A percentile compares a stretch with the other conserved stretches of the same genome.
Conservation (phyloP, 352 stramenopile species). For the Phytophthora vignae region DNA sequence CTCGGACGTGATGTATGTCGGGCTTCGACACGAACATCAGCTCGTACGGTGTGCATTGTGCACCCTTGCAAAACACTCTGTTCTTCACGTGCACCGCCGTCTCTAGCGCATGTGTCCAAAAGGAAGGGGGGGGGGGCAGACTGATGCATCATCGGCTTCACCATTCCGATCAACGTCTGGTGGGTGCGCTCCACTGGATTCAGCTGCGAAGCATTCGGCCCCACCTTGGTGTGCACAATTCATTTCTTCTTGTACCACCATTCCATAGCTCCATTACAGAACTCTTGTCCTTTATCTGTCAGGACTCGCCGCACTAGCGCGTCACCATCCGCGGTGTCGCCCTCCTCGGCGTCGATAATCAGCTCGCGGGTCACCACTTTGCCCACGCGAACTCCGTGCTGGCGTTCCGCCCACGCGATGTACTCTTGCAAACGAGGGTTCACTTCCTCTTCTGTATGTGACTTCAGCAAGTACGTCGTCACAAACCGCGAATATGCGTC, state of each 20-base stretch:
- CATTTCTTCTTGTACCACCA: background rate
- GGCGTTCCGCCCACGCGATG: background rate
- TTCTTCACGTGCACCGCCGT: background rate
- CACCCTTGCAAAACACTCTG: background rate
- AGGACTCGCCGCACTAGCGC: background rate
- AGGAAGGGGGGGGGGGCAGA: background rate
- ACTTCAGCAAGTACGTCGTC: constrained; percentile 1
- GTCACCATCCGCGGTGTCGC: background rate
- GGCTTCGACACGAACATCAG: background rate
- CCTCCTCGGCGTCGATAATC: background rate
- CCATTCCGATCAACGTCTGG: background rate
- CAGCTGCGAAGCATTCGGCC: background rate
- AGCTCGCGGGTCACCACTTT: background rate
- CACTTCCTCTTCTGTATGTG: background rate
- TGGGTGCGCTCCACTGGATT: background rate
- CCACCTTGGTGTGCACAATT: background rate
- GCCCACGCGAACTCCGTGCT: background rate
- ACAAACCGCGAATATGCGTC: background rate
- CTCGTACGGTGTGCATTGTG: background rate
- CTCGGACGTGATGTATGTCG: background rate
- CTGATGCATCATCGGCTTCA: background rate
- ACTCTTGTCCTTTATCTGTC: background rate
- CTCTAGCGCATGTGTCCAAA: background rate
- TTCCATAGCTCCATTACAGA: background rate
- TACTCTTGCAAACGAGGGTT: background rate